Percentiles rank a stretch among this genome's conserved stretches.
Conservation (phyloP, 345 rosid genomes). For the Limnanthes douglasii region DNA sequence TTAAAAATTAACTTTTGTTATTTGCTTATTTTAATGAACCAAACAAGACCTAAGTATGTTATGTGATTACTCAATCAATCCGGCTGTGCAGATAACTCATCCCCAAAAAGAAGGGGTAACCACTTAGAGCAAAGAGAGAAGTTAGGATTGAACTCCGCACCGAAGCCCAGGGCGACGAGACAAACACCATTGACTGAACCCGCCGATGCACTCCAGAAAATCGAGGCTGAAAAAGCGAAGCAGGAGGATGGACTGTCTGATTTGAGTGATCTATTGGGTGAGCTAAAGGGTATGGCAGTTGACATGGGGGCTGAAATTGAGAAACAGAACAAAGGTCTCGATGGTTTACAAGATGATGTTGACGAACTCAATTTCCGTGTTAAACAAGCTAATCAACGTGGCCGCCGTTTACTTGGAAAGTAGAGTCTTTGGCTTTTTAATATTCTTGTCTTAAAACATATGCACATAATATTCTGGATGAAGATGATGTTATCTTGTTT, state of each 20-base stretch:
- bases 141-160: constrained; percentile 42
- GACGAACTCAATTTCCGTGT: constrained; percentile 55
- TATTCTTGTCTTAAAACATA: too few species aligned
- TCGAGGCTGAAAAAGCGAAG: constrained; percentile 82
- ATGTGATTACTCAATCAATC: too few species aligned
- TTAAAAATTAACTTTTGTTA: too few species aligned
- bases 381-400: constrained; percentile 42
- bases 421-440: too few species aligned
- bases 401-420: constrained; percentile 65
- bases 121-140: constrained; percentile 57
- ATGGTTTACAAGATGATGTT: constrained; percentile 44
- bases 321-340: constrained; percentile 58
- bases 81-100: constrained; percentile 26
- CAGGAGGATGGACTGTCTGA: constrained; percentile 83
- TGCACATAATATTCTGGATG: too few species aligned
- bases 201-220: constrained; percentile 46
- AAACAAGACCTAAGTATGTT: too few species aligned
- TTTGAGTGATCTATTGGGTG: constrained; percentile 64
- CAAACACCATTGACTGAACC: constrained; percentile 27
- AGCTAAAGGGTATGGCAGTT: constrained; percentile 74
- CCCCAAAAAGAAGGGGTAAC: constrained; percentile 33
- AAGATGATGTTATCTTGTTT: too few species aligned
- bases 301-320: constrained; percentile 92
- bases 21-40: neutral
- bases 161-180: constrained; percentile 21